Conservation (phyloP, 106 monocot species). For the Acorus calamus region DNA sequence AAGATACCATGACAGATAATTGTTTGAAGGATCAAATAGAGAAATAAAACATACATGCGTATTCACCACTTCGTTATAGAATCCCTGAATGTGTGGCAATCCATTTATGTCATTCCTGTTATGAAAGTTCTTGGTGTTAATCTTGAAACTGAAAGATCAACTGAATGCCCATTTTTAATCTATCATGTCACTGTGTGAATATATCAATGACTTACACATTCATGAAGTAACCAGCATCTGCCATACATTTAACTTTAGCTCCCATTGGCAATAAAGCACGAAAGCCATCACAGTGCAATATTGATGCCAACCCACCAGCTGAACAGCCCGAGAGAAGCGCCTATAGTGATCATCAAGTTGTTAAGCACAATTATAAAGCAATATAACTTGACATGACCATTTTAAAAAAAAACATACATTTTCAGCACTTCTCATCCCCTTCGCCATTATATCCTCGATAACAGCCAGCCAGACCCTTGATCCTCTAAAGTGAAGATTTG, state of each 20-base stretch:
- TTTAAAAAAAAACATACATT: constrained; percentile 29
- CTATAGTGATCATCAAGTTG: constrained; percentile 22
- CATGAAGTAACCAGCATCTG: constrained; percentile 95
- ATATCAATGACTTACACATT: constrained; percentile 46
- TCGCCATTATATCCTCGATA: constrained; percentile 67
- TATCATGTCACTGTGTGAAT: neutral
- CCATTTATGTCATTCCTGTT: constrained; percentile 75
- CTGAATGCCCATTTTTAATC: neutral
- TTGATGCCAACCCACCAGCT: constrained; percentile 83
- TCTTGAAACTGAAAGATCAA: neutral
- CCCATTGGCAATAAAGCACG: constrained; percentile 51
- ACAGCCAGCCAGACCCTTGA: constrained; percentile 69
- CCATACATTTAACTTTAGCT: constrained; percentile 80
- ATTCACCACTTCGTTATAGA: constrained; percentile 41
- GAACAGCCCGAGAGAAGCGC: constrained; percentile 90
- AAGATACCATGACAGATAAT: too few relatives aligned
- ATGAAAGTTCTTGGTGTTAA: neutral
- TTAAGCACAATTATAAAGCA: neutral
- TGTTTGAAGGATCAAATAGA: too few relatives aligned
- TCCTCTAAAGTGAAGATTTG: constrained; percentile 80
- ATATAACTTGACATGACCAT: neutral
- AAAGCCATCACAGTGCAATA: constrained; percentile 84
- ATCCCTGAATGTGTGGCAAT: constrained; percentile 24
- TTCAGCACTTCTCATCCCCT: constrained; percentile 68
- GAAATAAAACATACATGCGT: constrained; percentile 47